phyloP scores from a whole-genome alignment of 2,329 filamentous ascomycete genomes.

The Aspergillus pseudotamarii region DNA sequence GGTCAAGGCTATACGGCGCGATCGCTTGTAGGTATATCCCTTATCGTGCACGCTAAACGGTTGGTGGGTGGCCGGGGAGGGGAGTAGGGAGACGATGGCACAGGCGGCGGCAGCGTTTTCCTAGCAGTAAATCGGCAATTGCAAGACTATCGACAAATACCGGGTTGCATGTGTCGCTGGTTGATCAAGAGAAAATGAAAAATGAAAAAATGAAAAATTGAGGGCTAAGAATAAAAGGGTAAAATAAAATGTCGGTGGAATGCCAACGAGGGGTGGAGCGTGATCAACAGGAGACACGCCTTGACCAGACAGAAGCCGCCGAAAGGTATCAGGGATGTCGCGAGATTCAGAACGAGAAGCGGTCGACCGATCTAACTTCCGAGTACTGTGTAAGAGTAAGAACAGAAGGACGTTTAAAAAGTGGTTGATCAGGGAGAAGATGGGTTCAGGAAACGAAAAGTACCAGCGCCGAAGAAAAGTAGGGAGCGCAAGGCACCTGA shows the following conservation, averaged over 20 bases:
- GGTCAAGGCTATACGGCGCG: constrained; percentile 2
- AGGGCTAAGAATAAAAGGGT: constrained; percentile 7
- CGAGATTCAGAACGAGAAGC: constrained; percentile 7
- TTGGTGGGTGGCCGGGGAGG: neutral
- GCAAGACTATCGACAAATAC: neutral
- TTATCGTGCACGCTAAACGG: constrained; percentile 18
- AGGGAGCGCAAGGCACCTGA: constrained; percentile 23
- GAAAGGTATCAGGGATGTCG: constrained; percentile 9
- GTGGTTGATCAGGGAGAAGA: constrained; percentile 4
- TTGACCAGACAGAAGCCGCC: constrained; percentile 12
- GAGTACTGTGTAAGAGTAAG: neutral
- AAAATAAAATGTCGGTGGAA: constrained; percentile 5
- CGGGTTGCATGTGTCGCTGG: neutral
- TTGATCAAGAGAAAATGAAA: constrained; percentile 8
- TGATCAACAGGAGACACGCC: constrained; percentile 17
- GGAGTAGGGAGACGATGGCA: neutral
- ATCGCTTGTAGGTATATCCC: constrained; percentile 15
- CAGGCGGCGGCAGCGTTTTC: neutral
- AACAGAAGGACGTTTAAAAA: neutral
- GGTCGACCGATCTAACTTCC: constrained; percentile 13
- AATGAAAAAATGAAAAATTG: constrained; percentile 10
- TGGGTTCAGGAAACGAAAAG: constrained; percentile 3
- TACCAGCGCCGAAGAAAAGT: constrained; percentile 9
- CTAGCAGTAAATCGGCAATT: constrained; percentile 4
- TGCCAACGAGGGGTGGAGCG: constrained; percentile 18